Evolutionary conservation across 345 rosid genomes (phyloP).

Genomic region (Pistacia vera): DNA sequence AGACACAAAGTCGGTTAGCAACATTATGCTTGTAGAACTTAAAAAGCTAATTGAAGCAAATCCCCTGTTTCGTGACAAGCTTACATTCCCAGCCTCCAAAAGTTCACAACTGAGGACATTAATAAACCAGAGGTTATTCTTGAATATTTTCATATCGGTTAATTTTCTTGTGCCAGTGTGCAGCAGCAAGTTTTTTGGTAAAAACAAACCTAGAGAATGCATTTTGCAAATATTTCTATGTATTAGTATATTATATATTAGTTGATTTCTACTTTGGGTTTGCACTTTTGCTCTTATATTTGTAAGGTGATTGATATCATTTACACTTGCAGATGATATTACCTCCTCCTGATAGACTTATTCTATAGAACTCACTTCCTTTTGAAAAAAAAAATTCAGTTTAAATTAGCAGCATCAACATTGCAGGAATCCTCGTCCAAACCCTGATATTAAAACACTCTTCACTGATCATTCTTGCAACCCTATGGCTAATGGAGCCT

Average conservation of each 20-base stretch:
- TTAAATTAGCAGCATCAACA: slow-evolving; percentile 96
- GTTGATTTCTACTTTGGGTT: not conserved
- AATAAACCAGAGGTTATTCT: slow-evolving; percentile 81
- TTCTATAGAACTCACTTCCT: slow-evolving; percentile 18
- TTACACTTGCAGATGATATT: not conserved
- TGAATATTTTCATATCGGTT: slow-evolving; percentile 10
- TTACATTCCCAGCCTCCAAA: slow-evolving; percentile 62
- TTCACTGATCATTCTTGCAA: slow-evolving; percentile 78
- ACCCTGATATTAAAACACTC: slow-evolving; percentile 94
- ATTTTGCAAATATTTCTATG: not conserved
- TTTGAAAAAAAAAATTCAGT: slow-evolving; percentile 39
- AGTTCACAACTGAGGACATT: slow-evolving; percentile 77
- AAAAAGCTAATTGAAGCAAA: slow-evolving; percentile 82
- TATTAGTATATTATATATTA: not conserved
- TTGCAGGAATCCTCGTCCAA: slow-evolving; percentile 87
- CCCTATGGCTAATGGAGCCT: slow-evolving; percentile 14
- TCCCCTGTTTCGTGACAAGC: slow-evolving; percentile 77
- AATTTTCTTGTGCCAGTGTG: not conserved
- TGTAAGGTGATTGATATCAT: no score
- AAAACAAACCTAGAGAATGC: not conserved
- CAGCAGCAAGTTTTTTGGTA: not conserved
- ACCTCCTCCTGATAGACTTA: not conserved
- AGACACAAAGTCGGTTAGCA: slow-evolving; percentile 74
- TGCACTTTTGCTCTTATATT: not conserved
- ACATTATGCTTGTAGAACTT: slow-evolving; percentile 65